Evolutionary conservation across 2,329 filamentous ascomycete genomes (phyloP), one percentile per base, ranked within the genome.

Genomic region (Xylariaceae sp.): DNA sequence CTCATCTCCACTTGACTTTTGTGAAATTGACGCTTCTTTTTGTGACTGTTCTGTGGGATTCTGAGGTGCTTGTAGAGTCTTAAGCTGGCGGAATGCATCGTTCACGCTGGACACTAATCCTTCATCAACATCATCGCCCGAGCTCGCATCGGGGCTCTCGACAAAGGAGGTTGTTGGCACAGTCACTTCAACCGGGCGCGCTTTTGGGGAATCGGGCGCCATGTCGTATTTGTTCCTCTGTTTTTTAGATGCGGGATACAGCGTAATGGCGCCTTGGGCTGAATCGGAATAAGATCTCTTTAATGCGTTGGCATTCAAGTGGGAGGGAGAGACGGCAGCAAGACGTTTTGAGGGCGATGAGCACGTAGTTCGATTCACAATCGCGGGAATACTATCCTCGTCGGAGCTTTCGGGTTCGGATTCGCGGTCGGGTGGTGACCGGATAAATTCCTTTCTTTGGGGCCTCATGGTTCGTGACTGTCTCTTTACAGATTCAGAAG

Each of bases 361-460:
- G 30, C 51, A 53, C 13, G 58, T 23, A 2, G 11, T 58, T 30
- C 4, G 34, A 35, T 44, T 58, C 57, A 41, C 7, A 51, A 23
- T 44, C 3, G 56, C 57, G 6, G 68, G 67, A 23, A 71, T 71
- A 50, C 59, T 67, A 30, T 67, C 67, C 6, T 69, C 64, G 35
- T 66, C 64, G 2, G 65, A 65, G 49, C 64, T 68, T 51, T 67
- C 63, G 7, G 51, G 13, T 30, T 61, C 51, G 41, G 49, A 23
- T 30, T 30, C 23, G 23, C 23, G 23, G 23, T 30, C 23, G 23
- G 23, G 23, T 30, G 23, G 23, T 30, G 23, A 30, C 23, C 23
- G 23, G 23, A 30, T 30, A 5, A 30, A 30, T 4, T 30, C 23
- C 4, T 30, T 30, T 30, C 5, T 30, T 4, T 4, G 23, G 23